Evolutionary conservation across 176 grass and related monocot genomes (phyloP).

Genomic region (Tuctoria greenei): DNA sequence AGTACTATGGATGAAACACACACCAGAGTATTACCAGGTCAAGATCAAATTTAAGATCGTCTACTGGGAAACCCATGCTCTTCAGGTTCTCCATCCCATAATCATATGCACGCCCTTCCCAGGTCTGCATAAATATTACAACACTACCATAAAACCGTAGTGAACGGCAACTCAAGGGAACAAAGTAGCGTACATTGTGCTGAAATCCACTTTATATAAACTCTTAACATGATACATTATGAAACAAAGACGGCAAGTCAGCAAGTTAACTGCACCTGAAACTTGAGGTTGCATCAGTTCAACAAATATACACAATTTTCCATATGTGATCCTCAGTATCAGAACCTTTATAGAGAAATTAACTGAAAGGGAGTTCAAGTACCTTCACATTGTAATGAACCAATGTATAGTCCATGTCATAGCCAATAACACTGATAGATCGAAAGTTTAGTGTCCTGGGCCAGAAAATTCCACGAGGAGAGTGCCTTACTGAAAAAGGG

Average conservation of each 20-base stretch:
- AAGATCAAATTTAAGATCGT: constrained; percentile 88
- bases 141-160: constrained; percentile 16
- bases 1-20: constrained; percentile 33
- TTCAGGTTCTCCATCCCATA: constrained; percentile 96
- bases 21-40: constrained; percentile 64
- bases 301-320: not conserved
- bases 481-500: constrained; percentile 71
- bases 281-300: constrained; percentile 20
- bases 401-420: constrained; percentile 98
- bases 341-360: constrained; percentile 10
- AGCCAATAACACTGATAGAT: constrained; percentile 88
- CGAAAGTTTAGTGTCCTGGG: constrained; percentile 90
- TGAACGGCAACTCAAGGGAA: not conserved
- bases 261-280: not conserved
- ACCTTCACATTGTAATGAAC: constrained; percentile 97
- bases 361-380: constrained; percentile 32
- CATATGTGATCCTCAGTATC: not conserved
- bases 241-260: not conserved
- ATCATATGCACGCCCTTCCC: constrained; percentile 99
- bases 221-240: not conserved
- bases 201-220: not conserved
- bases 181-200: not conserved
- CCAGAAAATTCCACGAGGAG: constrained; percentile 90
- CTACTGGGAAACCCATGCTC: constrained; percentile 86
- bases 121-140: constrained; percentile 56